A percentile compares a stretch with the other conserved stretches of the same genome.
These are phyloP conservation scores for Calonectria pteridis DNA, from an alignment of 2,329 filamentous ascomycete genomes.

Conservation along the genomic window DNA sequence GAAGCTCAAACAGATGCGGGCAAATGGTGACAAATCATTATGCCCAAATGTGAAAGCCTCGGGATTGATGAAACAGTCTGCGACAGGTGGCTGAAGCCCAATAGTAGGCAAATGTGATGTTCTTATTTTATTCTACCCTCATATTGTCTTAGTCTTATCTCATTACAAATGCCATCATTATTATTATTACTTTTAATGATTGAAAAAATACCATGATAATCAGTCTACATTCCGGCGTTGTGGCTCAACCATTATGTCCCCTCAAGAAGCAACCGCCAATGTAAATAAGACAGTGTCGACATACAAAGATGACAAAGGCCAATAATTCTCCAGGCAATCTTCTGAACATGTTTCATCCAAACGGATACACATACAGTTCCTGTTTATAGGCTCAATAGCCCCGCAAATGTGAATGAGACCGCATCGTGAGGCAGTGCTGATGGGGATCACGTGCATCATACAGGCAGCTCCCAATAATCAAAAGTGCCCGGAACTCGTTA, in stretches of 20 bases:
- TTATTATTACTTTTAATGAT: neutral
- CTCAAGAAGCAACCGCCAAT: neutral
- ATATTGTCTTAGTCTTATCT: neutral
- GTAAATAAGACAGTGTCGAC: neutral
- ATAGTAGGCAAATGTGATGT: neutral
- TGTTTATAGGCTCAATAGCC: neutral
- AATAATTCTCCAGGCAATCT: neutral
- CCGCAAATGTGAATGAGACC: neutral
- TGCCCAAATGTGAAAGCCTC: neutral
- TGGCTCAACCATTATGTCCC: neutral
- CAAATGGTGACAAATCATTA: neutral
- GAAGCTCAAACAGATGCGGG: neutral
- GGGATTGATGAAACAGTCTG: neutral
- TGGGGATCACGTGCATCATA: neutral
- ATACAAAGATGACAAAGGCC: neutral
- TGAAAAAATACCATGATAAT: neutral
- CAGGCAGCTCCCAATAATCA: neutral
- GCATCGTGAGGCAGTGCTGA: neutral
- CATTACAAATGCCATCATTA: too few relatives aligned
- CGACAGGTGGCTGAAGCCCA: neutral
- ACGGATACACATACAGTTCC: neutral
- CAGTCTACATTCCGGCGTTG: neutral
- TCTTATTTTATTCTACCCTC: too few relatives aligned
- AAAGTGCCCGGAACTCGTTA: too few relatives aligned
- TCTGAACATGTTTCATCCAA: neutral